Percentiles rank a stretch among this genome's conserved stretches.
phyloP scores from a whole-genome alignment of 2,329 filamentous ascomycete genomes.

The Penicillium sp. region DNA sequence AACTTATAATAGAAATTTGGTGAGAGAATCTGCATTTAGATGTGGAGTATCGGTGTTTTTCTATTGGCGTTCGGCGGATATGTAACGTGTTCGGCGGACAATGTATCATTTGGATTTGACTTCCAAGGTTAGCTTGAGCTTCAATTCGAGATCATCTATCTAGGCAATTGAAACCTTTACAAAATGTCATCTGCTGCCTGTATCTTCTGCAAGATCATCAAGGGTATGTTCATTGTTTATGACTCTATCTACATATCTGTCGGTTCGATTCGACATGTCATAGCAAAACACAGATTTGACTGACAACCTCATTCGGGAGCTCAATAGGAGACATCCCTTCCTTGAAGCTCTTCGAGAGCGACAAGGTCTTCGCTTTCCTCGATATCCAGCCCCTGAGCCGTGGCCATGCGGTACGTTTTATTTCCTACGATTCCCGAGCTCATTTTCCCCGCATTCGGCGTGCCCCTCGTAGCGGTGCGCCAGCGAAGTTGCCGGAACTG shows the following conservation, averaged over 20 bases:
- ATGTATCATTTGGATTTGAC: background rate
- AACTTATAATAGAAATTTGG: too few species aligned
- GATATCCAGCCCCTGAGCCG: slow-evolving; percentile 88
- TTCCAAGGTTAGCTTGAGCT: background rate
- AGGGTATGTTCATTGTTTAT: slow-evolving; percentile 58
- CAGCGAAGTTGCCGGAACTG: background rate
- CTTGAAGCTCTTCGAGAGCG: slow-evolving; percentile 93
- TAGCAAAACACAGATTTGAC: background rate
- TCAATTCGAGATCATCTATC: background rate
- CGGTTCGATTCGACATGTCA: background rate
- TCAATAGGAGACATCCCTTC: slow-evolving; percentile 83
- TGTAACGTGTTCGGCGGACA: too few species aligned
- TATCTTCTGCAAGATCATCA: slow-evolving; percentile 98
- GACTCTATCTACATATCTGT: background rate
- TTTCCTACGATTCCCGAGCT: background rate
- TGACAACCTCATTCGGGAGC: background rate
- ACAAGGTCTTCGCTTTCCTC: slow-evolving; percentile 91
- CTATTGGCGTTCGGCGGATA: too few species aligned
- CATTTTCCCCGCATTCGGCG: slow-evolving; percentile 19
- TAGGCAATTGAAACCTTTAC: background rate
- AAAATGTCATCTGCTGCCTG: slow-evolving; percentile 59
- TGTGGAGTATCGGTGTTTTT: too few species aligned
- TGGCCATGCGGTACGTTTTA: slow-evolving; percentile 74
- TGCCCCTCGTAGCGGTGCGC: background rate
- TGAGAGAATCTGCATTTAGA: too few species aligned